Evolutionary conservation across 2,329 filamentous ascomycete species (phyloP).

Genomic region (Leptographium lundbergii): DNA sequence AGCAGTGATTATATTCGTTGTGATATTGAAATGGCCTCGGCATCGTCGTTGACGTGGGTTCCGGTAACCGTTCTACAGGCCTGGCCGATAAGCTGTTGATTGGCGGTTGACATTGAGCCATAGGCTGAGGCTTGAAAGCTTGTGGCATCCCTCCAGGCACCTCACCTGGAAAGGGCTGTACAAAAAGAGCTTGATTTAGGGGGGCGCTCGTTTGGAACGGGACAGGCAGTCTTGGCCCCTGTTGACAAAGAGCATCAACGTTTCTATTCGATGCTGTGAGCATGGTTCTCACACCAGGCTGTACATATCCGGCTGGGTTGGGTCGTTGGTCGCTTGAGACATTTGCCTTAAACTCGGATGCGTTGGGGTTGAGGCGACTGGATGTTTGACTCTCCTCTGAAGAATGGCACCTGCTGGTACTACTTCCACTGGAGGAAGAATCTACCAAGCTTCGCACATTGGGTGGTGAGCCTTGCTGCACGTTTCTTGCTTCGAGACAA

Average conservation of each 20-base stretch:
- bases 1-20: neutral
- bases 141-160: too few relatives aligned
- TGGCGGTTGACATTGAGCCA: neutral
- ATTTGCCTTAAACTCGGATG: neutral
- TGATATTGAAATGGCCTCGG: neutral
- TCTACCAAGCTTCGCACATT: neutral
- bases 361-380: constrained; percentile 1
- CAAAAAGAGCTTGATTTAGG: too few relatives aligned
- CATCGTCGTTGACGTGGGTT: neutral
- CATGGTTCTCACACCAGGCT: too few relatives aligned
- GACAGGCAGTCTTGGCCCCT: neutral
- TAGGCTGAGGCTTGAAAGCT: neutral
- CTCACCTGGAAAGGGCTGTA: neutral
- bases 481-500: neutral
- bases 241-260: neutral
- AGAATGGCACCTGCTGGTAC: neutral
- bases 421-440: neutral
- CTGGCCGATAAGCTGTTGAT: neutral
- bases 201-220: neutral
- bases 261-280: neutral
- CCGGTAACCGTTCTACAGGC: neutral
- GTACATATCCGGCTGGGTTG: neutral
- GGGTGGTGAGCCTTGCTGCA: neutral
- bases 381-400: neutral
- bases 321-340: neutral